Evolutionary conservation across 352 stramenopile species (phyloP), one percentile per base, ranked within the genome.

Genomic region (Thraustochytrium striatum): DNA sequence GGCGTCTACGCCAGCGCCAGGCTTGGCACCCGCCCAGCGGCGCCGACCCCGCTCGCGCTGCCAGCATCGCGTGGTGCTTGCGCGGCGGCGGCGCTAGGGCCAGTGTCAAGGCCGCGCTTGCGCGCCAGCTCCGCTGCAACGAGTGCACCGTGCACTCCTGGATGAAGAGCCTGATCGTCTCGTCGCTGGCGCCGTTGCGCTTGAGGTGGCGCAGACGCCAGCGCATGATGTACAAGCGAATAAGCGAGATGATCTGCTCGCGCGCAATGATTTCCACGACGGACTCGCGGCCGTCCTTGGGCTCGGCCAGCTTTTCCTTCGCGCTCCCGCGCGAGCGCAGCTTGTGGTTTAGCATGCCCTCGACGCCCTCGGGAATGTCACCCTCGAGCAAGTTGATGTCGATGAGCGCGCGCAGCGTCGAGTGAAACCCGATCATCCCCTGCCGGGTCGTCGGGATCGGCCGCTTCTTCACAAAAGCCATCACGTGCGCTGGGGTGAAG

Each of bases 301-400:
- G 16, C 47, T 25, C 16, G 25, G 25, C 47, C 47, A 25, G 47
- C 16, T 55, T 25, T 25, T 21, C 16, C 47, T 55, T 55, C 16
- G 38, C 25, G 38, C 13, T 8, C 11, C 36, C n/a, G 43, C 33
- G 8, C 38, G 25, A n/a, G 30, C 19, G 25, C 13, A 70, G n/a
- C 13, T 32, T n/a, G 5, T 53, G 61, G 9, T 55, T n/a, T 5
- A 70, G 61, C 5, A 70, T 33, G 3, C 8, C 25, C 5, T 32
- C n/a, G 9, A 70, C 61, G 16, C 7, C 38, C 19, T 25, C 61
- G 21, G 61, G 61, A 47, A 70, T 39, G 61, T 70, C 61, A 2
- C 38, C 61, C 5, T 41, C 38, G 25, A 70, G 61, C 61, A 70
- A 36, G 43, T 70, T 70, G 21, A 70, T 70, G 61, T 70, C 61